Evolutionary conservation across 495 filamentous ascomycete species (phyloP).

Genomic region (Neurospora africana): DNA sequence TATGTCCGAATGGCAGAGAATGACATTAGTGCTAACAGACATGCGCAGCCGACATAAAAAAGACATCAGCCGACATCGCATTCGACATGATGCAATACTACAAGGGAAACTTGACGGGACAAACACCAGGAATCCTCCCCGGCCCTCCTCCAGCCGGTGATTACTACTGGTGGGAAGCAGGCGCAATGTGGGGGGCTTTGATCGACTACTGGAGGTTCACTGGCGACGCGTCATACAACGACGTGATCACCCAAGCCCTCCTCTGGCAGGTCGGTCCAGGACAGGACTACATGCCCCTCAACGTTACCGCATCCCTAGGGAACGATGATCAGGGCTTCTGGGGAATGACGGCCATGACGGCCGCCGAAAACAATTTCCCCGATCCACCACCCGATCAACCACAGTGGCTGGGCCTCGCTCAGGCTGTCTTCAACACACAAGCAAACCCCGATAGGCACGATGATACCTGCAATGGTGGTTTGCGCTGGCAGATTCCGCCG

Average conservation of each 20-base stretch:
- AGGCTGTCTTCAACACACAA: constrained; percentile 70
- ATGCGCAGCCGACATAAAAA: constrained; percentile 19
- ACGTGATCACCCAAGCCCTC: constrained; percentile 50
- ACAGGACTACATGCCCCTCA: constrained; percentile 57
- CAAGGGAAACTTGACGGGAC: constrained; percentile 47
- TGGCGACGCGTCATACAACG: constrained; percentile 60
- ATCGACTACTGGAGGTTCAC: constrained; percentile 75
- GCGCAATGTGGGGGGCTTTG: constrained; percentile 62
- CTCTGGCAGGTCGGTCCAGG: constrained; percentile 56
- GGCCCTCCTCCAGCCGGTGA: constrained; percentile 40
- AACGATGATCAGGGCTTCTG: constrained; percentile 80
- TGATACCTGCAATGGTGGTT: constrained; percentile 52
- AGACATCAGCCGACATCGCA: constrained; percentile 28
- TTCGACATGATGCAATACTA: constrained; percentile 58
- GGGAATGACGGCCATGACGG: constrained; percentile 64
- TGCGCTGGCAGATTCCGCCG: constrained; percentile 76
- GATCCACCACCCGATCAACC: constrained; percentile 46
- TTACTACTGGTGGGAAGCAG: constrained; percentile 60
- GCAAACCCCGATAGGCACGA: constrained; percentile 49
- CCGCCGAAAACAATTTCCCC: constrained; percentile 62
- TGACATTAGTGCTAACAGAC: background rate
- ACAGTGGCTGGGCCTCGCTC: constrained; percentile 64
- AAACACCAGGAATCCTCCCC: constrained; percentile 54
- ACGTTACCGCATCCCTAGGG: constrained; percentile 66
- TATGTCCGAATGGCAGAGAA: background rate